phyloP scores from a whole-genome alignment of 106 monocot species.

The Acanthochlamys bracteata region DNA sequence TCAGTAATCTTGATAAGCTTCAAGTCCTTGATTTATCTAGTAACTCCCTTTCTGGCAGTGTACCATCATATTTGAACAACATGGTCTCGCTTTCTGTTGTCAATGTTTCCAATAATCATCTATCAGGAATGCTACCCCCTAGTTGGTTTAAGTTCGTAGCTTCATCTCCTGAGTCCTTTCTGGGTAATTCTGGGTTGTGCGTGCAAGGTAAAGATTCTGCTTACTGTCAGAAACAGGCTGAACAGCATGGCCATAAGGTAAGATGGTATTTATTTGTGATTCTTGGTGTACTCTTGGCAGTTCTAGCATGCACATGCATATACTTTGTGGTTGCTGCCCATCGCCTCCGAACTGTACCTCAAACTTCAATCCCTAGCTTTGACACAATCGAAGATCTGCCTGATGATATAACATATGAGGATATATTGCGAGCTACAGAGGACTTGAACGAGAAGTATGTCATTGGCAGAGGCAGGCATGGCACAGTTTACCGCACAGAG shows the following conservation, averaged over 20 bases:
- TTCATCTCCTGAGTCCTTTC: conserved; percentile 33
- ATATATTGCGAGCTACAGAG: conserved; percentile 52
- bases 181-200: conserved; percentile 34
- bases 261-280: conserved; percentile 10
- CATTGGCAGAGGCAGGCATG: conserved; percentile 66
- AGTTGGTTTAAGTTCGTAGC: conserved; percentile 47
- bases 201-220: conserved; percentile 5
- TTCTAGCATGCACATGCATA: conserved; percentile 10
- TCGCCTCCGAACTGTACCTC: background rate
- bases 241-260: conserved; percentile 5
- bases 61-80: conserved; percentile 39
- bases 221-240: conserved; percentile 2
- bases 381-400: conserved; percentile 37
- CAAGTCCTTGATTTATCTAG: conserved; percentile 55
- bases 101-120: conserved; percentile 53
- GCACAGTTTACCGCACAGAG: conserved; percentile 57
- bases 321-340: conserved; percentile 14
- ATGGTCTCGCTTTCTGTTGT: conserved; percentile 59
- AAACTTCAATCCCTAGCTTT: conserved; percentile 6
- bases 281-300: conserved; percentile 17
- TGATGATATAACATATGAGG: conserved; percentile 50
- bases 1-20: conserved; percentile 52
- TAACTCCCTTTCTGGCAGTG: conserved; percentile 51
- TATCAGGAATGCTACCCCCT: conserved; percentile 40
- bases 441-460: conserved; percentile 62